Evolutionary conservation across 352 stramenopile species (phyloP).

Genomic region (Pythium aristosporum): DNA sequence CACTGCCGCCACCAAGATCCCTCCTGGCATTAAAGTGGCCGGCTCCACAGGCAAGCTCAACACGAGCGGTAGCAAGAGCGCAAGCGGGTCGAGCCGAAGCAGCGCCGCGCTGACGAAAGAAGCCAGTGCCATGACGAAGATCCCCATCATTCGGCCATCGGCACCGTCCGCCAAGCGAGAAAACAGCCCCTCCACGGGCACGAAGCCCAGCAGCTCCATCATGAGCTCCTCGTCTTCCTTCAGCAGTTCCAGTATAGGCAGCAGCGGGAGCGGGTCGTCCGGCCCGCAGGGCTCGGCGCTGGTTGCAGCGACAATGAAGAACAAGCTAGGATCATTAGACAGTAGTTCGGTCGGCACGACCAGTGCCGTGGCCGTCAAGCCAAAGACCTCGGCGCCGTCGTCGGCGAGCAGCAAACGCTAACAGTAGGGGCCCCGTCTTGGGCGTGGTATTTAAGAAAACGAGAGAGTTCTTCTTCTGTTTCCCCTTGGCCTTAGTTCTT

Average conservation of each 20-base stretch:
- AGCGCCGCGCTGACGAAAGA: conserved; percentile 50
- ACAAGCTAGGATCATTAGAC: conserved; percentile 37
- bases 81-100: conserved; percentile 33
- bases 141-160: conserved; percentile 68
- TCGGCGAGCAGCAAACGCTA: conserved; percentile 32
- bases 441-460: conserved; percentile 17
- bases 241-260: conserved; percentile 9
- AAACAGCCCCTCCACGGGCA: conserved; percentile 51
- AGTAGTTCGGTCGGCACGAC: conserved; percentile 22
- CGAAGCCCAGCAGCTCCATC: conserved; percentile 35
- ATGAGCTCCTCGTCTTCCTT: conserved; percentile 6
- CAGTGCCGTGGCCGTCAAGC: conserved; percentile 24
- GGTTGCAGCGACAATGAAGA: conserved; percentile 34
- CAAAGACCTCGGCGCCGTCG: conserved; percentile 33
- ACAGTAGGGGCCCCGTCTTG: background rate
- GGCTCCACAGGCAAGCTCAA: conserved; percentile 53
- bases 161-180: conserved; percentile 64
- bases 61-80: conserved; percentile 36
- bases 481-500: background rate
- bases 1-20: conserved; percentile 37
- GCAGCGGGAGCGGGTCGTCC: background rate
- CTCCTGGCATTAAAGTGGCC: conserved; percentile 48
- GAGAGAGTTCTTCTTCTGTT: background rate
- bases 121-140: conserved; percentile 53
- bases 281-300: conserved; percentile 28